Base-by-base conservation (phyloP, 2,329 filamentous ascomycete genomes). In the Aspergillus pseudoglaucus region DNA sequence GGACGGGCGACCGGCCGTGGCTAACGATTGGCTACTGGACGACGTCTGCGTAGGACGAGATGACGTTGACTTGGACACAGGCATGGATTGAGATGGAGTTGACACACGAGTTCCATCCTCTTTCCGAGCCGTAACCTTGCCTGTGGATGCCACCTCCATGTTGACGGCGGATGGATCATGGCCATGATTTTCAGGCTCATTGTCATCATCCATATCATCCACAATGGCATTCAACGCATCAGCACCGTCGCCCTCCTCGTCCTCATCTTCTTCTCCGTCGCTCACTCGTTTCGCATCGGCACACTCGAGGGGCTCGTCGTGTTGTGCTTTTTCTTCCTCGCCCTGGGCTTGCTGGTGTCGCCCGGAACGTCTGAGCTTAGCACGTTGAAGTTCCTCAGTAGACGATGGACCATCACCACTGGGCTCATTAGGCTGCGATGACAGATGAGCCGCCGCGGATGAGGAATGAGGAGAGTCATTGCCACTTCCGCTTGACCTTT, bases 141-240 rank as follows among this genome's bases (percentile, higher is more conserved):
- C 91, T 17, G 84, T 87, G 15, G 87, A 83, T 35, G 85, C 90
- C 38, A 96, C 82, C 67, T 97, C 91, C 64, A 98, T 81, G 60
- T 89, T 96, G 27, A 97, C 89, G 5, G 93, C 90, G 3, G 87
- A 86, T 2, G 90, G 87, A 58, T 93, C 88, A 6, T 85, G 79
- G n/a, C 80, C 76, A n/a, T 80, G 80, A 47, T 86, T 84, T 44
- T 88, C 80, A 32, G 81, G 83, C 67, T 91, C 84, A 27, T 90
- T 88, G 52, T 91, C 87, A 47, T 96, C 89, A 47, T 96, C 89
- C 1, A 96, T 74, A 56, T 94, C 88, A 50, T 90, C 89, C n/a
- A 96, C 85, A 51, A 97, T 87, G 18, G 88, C 84, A 65, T 95
- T 88, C 44, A 97, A 72, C 5, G 86, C 82, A 55, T 75, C 75